Evolutionary conservation across 805 yeast species (phyloP).

Genomic region (Yarrowia sp.): DNA sequence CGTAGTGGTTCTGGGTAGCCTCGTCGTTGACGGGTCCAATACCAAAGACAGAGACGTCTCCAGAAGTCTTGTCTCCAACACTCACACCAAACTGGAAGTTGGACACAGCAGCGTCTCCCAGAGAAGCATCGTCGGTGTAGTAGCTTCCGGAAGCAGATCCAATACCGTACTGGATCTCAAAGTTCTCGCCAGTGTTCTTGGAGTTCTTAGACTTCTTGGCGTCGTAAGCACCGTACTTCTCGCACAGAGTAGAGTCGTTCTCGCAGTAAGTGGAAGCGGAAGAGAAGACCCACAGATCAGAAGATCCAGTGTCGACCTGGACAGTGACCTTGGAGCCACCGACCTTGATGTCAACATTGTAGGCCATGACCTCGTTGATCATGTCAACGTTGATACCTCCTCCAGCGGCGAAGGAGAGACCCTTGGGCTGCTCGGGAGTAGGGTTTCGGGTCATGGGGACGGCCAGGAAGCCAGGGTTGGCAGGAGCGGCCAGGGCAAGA

Average conservation of each 20-base stretch:
- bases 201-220: slow-evolving; percentile 29
- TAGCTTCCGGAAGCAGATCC: slow-evolving; percentile 48
- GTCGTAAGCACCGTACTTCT: neutral
- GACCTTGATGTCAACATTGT: slow-evolving; percentile 39
- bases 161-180: slow-evolving; percentile 39
- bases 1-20: slow-evolving; percentile 32
- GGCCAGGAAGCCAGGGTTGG: slow-evolving; percentile 1
- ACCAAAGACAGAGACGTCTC: slow-evolving; percentile 38
- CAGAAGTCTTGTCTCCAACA: slow-evolving; percentile 50
- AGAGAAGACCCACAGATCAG: slow-evolving; percentile 64
- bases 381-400: neutral
- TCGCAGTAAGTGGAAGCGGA: slow-evolving; percentile 45
- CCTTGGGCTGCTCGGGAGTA: neutral
- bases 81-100: slow-evolving; percentile 61
- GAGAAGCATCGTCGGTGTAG: slow-evolving; percentile 57
- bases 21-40: slow-evolving; percentile 39
- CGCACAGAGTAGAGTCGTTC: neutral
- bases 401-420: neutral
- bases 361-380: slow-evolving; percentile 31
- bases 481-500: slow-evolving; percentile 13
- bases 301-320: slow-evolving; percentile 69
- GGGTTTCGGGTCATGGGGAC: slow-evolving; percentile 1
- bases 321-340: slow-evolving; percentile 52
- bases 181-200: slow-evolving; percentile 29
- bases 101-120: slow-evolving; percentile 50